phyloP scores from a whole-genome alignment of 257 asterid genomes.

The Fraxinus pennsylvanica region DNA sequence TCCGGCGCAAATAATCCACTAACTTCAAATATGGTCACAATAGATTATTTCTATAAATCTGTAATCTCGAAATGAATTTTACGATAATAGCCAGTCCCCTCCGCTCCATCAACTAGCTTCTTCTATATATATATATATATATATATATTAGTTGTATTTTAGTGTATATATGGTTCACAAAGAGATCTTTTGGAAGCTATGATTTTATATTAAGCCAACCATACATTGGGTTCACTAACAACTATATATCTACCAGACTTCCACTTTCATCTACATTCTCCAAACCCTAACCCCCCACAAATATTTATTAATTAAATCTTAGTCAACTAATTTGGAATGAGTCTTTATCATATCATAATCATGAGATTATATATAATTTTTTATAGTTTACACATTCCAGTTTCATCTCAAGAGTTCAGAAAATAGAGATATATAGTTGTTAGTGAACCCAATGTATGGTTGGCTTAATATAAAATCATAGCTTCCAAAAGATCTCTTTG shows the following conservation, averaged over 20 bases:
- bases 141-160: too few relatives aligned
- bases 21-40: too few relatives aligned
- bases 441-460: too few relatives aligned
- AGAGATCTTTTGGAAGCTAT: conserved; percentile 53
- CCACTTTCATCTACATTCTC: not conserved
- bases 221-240: conserved; percentile 1
- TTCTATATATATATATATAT: too few relatives aligned
- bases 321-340: conserved; percentile 21
- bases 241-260: not conserved
- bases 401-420: not conserved
- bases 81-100: too few relatives aligned
- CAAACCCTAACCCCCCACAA: not conserved
- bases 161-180: not conserved
- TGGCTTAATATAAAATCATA: too few relatives aligned
- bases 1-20: too few relatives aligned
- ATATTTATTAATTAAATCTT: not conserved
- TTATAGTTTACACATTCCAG: not conserved
- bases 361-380: not conserved
- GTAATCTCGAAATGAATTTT: too few relatives aligned
- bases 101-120: too few relatives aligned
- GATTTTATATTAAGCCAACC: conserved; percentile 40
- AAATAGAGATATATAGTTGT: too few relatives aligned
- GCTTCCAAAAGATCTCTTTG: too few relatives aligned
- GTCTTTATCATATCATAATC: conserved; percentile 20
- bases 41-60: too few relatives aligned